Conservation (phyloP, 768 basidiomycete species). For the Lactifluus piperatus region DNA sequence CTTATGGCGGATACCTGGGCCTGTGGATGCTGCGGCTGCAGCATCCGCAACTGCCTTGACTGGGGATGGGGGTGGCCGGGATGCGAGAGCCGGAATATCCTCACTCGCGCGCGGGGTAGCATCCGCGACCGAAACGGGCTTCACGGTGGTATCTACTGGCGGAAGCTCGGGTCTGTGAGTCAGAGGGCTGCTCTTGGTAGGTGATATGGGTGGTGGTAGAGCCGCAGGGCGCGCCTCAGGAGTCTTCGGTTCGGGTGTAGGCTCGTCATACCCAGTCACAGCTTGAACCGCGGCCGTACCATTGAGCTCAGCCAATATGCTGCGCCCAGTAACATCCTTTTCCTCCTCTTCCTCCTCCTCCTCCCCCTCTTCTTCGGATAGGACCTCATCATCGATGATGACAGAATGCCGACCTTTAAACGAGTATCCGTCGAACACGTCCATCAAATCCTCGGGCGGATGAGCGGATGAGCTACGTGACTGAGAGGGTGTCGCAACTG, state of each 20-base stretch:
- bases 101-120: slow-evolving; percentile 17
- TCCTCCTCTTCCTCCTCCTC: slow-evolving; percentile 37
- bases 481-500: slow-evolving; percentile 70
- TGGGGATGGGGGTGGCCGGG: slow-evolving; percentile 5
- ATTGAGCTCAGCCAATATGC: slow-evolving; percentile 17
- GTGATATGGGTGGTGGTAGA: slow-evolving; percentile 24
- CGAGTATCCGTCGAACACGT: slow-evolving; percentile 91
- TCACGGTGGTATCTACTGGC: slow-evolving; percentile 1
- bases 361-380: slow-evolving; percentile 39
- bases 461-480: slow-evolving; percentile 69
- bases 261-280: slow-evolving; percentile 31
- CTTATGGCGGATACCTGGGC: slow-evolving; percentile 15
- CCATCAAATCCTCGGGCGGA: slow-evolving; percentile 45
- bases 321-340: slow-evolving; percentile 22
- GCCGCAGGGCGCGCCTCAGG: slow-evolving; percentile 53
- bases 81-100: background rate
- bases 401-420: slow-evolving; percentile 84
- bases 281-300: slow-evolving; percentile 10
- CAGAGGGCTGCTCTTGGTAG: slow-evolving; percentile 9
- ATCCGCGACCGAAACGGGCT: slow-evolving; percentile 11
- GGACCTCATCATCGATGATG: slow-evolving; percentile 54
- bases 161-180: slow-evolving; percentile 2
- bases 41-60: slow-evolving; percentile 8
- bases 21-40: slow-evolving; percentile 12
- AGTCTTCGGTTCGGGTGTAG: slow-evolving; percentile 53